Evolutionary conservation across 2,329 filamentous ascomycete species (phyloP), one percentile per base, ranked within the genome.

Genomic region (Volutella citrinella): DNA sequence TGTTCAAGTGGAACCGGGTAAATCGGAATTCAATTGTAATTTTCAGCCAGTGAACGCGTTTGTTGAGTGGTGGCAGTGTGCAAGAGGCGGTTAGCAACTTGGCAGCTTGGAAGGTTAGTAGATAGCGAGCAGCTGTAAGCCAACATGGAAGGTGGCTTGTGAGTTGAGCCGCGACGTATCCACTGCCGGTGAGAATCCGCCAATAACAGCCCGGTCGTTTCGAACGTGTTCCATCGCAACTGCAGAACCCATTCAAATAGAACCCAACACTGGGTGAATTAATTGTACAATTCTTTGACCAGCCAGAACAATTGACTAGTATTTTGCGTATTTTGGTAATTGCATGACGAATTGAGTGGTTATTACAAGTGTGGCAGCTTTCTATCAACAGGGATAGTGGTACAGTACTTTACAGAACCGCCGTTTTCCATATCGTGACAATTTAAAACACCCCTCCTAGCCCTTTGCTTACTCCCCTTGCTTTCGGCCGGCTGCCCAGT

Each of bases 401-500:
- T 54, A 51, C 48, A 54, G 30, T 54, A 51, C 36, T 51, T 42
- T 51, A 54, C 49, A 54, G 32, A 45, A 34, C 30, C 42, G 21
- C 39, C 37, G 34, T 38, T 34, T 30, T 38, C 27, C 30, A 37
- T 42, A 48, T 48, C 47, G 23, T 48, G 34, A 27, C 42, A 42
- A 20, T 27, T 14, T n/a, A n/a, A n/a, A n/a, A n/a, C n/a, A n/a
- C 24, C 25, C 39, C 25, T 32, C 30, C 38, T 33, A 15, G 18
- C 13, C 21, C 25, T 18, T 21, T 17, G 15, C 19, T 29, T n/a
- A n/a, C n/a, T n/a, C n/a, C n/a, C n/a, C n/a, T n/a, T 45, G n/a
- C 32, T 26, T 19, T 19, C 16, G 21, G 23, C n/a, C 23, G 10
- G 22, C 23, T 10, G 5, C 49, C 56, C 72, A 78, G 36, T 78